Base-by-base conservation (phyloP, 2,329 filamentous ascomycete species). In the Diaporthe capsici region DNA sequence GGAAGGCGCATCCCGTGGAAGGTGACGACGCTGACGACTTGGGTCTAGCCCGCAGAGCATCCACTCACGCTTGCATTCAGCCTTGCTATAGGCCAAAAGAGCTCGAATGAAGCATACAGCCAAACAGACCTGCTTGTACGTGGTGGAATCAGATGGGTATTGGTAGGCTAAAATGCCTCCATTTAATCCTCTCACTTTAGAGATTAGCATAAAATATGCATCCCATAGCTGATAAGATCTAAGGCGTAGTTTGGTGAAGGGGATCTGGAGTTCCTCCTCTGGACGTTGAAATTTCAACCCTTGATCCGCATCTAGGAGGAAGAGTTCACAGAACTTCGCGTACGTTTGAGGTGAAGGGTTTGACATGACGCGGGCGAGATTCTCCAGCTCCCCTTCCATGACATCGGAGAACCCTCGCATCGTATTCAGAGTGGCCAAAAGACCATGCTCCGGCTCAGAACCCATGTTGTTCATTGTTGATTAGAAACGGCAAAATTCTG, bases 101-200 rank as follows among this genome's bases (percentile, higher is more conserved):
- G 60, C 60, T 7, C 60, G 60, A 22, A 65, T 20, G 10, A 65
- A 65, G 42, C 60, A 65, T 28, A 22, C 39, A 31, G 60, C 42
- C 22, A 47, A n/a, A n/a, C 60, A 65, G 37, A 47, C 42, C 25
- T 44, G 42, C 60, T 47, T 65, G 39, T 65, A 65, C 15, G 60
- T 65, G 15, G 39, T 47, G 8, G 60, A 22, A 22, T 47, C 60
- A 31, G 25, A 47, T 22, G 60, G 25, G n/a, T 65, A 31, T 17
- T 47, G 60, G 2, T 44, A 65, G 9, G 39, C 17, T 20, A 65
- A 17, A 15, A 67, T 67, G 2, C 42, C 61, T 31, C 61, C 61
- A 22, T 34, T 34, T 20, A 67, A 47, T 2, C 25, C 25, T 47
- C 60, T 15, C n/a, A 47, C 8, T 9, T 44, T 67, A 5, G 61